phyloP scores from a whole-genome alignment of 129 eudicot genomes.

The Lactuca saligna region DNA sequence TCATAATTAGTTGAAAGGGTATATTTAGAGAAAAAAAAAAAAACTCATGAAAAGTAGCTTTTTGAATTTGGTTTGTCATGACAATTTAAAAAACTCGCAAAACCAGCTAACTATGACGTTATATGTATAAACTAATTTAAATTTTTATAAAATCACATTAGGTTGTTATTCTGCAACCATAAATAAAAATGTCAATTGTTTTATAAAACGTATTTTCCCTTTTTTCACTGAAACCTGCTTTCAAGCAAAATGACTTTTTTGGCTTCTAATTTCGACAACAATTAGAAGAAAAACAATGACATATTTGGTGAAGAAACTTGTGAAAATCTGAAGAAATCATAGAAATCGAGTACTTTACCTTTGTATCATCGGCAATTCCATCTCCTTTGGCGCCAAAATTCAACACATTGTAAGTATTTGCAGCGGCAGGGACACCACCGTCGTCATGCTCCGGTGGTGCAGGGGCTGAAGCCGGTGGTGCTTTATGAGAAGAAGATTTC shows the following conservation, averaged over 20 bases:
- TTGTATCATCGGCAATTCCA: conserved; percentile 69
- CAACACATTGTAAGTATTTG: conserved; percentile 46
- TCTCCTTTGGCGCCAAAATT: conserved; percentile 83
- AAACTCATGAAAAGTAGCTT: too few relatives aligned
- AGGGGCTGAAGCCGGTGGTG: conserved; percentile 36
- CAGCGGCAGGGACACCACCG: conserved; percentile 22
- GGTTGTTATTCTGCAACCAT: not conserved
- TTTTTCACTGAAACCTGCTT: too few relatives aligned
- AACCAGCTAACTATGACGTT: too few relatives aligned
- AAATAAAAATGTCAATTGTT: not conserved
- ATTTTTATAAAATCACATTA: too few relatives aligned
- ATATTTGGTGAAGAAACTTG: not conserved
- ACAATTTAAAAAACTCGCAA: too few relatives aligned
- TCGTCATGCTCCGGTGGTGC: conserved; percentile 31
- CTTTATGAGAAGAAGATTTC: conserved; percentile 35
- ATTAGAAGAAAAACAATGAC: not conserved
- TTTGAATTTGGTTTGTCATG: too few relatives aligned
- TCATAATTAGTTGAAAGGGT: too few relatives aligned
- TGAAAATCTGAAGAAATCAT: not conserved
- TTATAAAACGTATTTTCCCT: not conserved
- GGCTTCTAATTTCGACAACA: not conserved
- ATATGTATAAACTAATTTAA: not conserved
- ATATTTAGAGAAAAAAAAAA: too few relatives aligned
- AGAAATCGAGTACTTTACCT: conserved; percentile 38
- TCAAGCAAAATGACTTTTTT: too few relatives aligned